Evolutionary conservation across 495 filamentous ascomycete genomes (phyloP).

Genomic region (Podospora comata): DNA sequence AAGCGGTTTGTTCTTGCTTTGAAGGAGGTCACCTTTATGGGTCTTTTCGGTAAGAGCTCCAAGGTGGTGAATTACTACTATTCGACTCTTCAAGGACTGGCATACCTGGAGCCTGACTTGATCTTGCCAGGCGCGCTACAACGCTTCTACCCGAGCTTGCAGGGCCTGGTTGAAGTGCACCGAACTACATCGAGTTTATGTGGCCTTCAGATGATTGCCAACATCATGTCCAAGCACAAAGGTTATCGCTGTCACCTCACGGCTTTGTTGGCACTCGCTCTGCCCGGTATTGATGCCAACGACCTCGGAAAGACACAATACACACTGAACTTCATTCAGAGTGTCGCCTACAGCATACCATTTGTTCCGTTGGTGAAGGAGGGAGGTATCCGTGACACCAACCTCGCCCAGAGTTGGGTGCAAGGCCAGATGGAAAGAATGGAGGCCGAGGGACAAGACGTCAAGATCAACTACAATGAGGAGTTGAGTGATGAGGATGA

Average conservation of each 20-base stretch:
- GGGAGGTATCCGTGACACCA: conserved; percentile 67
- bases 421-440: conserved; percentile 88
- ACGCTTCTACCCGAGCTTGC: conserved; percentile 92
- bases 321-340: conserved; percentile 90
- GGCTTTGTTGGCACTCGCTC: conserved; percentile 80
- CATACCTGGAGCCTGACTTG: conserved; percentile 86
- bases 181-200: conserved; percentile 91
- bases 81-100: conserved; percentile 80
- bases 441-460: conserved; percentile 78
- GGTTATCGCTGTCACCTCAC: conserved; percentile 95
- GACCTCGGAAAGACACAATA: conserved; percentile 95
- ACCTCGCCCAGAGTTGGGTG: conserved; percentile 90
- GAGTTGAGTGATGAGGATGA: conserved; percentile 85
- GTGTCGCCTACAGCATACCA: conserved; percentile 90
- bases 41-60: conserved; percentile 91
- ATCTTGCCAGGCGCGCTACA: conserved; percentile 93
- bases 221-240: conserved; percentile 83
- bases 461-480: conserved; percentile 79
- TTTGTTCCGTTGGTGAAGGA: conserved; percentile 77
- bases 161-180: conserved; percentile 95
- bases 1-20: conserved; percentile 86
- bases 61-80: conserved; percentile 88
- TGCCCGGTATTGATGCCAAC: conserved; percentile 97
- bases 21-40: conserved; percentile 95
- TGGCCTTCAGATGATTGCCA: conserved; percentile 82